These are phyloP conservation scores for Zizania latifolia DNA, from an alignment of 176 grass and related monocot species.

Conservation along the genomic window DNA sequence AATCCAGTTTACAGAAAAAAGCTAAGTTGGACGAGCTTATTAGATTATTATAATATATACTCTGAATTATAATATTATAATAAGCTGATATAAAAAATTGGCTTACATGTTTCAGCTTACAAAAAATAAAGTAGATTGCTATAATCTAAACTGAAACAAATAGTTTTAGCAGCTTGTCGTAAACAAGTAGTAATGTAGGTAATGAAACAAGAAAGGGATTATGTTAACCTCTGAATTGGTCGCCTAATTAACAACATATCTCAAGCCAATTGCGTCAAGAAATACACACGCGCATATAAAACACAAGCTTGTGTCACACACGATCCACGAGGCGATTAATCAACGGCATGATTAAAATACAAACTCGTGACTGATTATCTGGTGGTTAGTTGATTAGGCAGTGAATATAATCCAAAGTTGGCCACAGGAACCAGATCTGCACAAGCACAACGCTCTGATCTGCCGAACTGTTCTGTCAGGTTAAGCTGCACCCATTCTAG, in stretches of 20 bases:
- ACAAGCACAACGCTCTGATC: background rate
- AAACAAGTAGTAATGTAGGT: background rate
- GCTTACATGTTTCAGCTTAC: too few species aligned
- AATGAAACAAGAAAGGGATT: background rate
- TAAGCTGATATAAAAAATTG: too few species aligned
- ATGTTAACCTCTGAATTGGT: constrained; percentile 6
- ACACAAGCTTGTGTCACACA: background rate
- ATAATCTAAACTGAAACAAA: too few species aligned
- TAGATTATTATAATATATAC: too few species aligned
- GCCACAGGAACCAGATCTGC: constrained; percentile 2
- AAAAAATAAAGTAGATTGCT: too few species aligned
- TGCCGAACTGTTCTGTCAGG: background rate
- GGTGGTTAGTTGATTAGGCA: background rate
- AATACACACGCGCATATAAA: background rate
- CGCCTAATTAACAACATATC: constrained; percentile 11
- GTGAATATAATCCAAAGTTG: background rate
- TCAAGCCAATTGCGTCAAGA: background rate
- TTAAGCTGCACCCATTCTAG: background rate
- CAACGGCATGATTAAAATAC: background rate
- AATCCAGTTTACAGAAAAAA: too few species aligned
- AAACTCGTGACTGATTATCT: background rate
- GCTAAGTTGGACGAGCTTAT: too few species aligned
- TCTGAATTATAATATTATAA: too few species aligned
- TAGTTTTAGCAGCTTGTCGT: background rate
- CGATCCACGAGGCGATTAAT: background rate